These are phyloP conservation scores for Huntiella decipiens DNA, from an alignment of 2,329 filamentous ascomycete genomes.

Conservation along the genomic window DNA sequence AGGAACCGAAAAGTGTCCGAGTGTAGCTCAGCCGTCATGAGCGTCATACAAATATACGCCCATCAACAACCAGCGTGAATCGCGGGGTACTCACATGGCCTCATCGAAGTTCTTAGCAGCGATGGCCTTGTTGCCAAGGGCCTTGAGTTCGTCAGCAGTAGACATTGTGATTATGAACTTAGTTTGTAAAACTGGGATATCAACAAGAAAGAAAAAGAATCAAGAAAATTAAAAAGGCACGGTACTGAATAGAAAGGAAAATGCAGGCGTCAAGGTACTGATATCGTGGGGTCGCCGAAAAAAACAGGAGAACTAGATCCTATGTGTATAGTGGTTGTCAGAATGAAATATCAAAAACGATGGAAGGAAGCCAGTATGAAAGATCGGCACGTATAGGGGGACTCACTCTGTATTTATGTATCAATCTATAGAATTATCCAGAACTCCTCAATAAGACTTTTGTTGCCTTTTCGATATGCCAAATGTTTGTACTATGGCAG, in stretches of 20 bases:
- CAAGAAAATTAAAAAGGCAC: neutral
- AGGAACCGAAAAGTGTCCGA: neutral
- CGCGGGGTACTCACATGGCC: slow-evolving; percentile 54
- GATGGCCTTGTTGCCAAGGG: slow-evolving; percentile 96
- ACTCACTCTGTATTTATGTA: too few species aligned
- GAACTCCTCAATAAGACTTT: too few species aligned
- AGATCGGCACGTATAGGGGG: too few species aligned
- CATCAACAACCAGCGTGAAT: neutral
- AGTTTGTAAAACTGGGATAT: neutral
- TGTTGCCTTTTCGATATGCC: neutral
- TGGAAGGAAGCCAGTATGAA: too few species aligned
- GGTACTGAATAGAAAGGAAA: neutral
- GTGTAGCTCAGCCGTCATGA: too few species aligned
- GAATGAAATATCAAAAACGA: too few species aligned
- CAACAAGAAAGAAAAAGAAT: slow-evolving; percentile 1
- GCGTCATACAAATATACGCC: neutral
- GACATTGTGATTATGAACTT: slow-evolving; percentile 24
- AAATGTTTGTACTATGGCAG: neutral
- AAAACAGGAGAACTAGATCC: neutral
- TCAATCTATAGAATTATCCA: too few species aligned
- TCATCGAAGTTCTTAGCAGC: slow-evolving; percentile 91
- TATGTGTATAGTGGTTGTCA: too few species aligned
- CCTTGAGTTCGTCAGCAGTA: slow-evolving; percentile 68
- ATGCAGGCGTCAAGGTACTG: neutral
- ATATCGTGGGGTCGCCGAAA: slow-evolving; percentile 1